A percentile compares a stretch with the other conserved stretches of the same genome.
These are phyloP conservation scores for Penicillium sp. DNA, from an alignment of 2,329 filamentous ascomycete genomes.

Conservation along the genomic window DNA sequence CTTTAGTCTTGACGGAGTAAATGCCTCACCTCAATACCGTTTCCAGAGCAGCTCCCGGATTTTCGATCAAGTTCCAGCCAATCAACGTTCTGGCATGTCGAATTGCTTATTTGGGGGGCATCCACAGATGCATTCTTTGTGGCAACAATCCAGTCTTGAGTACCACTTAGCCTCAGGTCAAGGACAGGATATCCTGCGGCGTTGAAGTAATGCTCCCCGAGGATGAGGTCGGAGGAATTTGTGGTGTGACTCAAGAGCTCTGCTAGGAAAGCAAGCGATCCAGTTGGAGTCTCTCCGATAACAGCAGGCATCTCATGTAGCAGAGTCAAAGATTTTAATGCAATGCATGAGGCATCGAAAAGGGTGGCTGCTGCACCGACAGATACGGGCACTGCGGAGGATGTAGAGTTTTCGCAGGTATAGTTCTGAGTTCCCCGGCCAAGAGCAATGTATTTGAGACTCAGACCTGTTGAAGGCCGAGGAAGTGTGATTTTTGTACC, in stretches of 20 bases:
- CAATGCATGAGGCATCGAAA: constrained; percentile 45
- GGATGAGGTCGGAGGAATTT: constrained; percentile 23
- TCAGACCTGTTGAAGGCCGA: constrained; percentile 26
- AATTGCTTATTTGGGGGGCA: constrained; percentile 21
- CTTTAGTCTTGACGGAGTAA: background rate
- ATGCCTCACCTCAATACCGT: constrained; percentile 31
- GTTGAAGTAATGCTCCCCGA: constrained; percentile 41
- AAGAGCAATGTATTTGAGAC: constrained; percentile 46
- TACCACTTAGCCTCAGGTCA: constrained; percentile 28
- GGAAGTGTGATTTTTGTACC: constrained; percentile 28
- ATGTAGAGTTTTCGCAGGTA: constrained; percentile 11
- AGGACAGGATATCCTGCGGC: constrained; percentile 30
- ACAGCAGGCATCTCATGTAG: constrained; percentile 30
- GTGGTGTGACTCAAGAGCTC: constrained; percentile 18
- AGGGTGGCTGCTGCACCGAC: constrained; percentile 49
- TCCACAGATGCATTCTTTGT: constrained; percentile 29
- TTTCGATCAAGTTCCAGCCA: constrained; percentile 35
- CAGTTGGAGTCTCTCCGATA: constrained; percentile 22
- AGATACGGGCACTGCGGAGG: constrained; percentile 31
- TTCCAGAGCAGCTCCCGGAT: constrained; percentile 27
- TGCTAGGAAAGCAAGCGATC: constrained; percentile 29
- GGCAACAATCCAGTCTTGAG: constrained; percentile 26
- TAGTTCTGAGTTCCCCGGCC: constrained; percentile 55
- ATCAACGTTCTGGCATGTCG: constrained; percentile 24
- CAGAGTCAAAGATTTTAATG: constrained; percentile 24